These are phyloP conservation scores for Corchorus capsularis DNA, from an alignment of 345 rosid species.

Conservation along the genomic window DNA sequence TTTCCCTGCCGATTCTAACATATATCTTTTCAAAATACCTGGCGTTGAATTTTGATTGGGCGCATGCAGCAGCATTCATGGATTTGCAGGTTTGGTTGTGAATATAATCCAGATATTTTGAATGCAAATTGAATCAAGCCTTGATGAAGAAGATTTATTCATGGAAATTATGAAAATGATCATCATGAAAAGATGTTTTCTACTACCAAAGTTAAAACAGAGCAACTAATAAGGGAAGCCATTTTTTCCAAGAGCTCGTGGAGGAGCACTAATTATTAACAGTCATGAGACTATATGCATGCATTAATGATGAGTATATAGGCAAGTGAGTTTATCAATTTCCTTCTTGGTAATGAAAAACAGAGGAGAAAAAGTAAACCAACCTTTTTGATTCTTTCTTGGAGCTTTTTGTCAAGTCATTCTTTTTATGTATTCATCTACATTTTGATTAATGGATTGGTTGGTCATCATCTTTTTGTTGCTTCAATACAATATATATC, in stretches of 20 bases:
- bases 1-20: too few relatives aligned
- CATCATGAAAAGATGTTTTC: neutral
- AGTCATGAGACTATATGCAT: neutral
- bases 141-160: neutral
- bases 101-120: neutral
- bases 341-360: slow-evolving; percentile 6
- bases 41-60: neutral
- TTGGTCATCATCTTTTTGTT: neutral
- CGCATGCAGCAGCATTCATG: neutral
- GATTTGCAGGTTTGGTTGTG: neutral
- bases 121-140: neutral
- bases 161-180: too few relatives aligned
- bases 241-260: neutral
- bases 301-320: neutral
- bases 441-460: neutral
- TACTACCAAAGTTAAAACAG: neutral
- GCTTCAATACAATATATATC: neutral
- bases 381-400: neutral
- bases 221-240: neutral
- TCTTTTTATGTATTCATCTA: neutral
- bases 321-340: neutral
- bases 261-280: neutral
- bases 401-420: neutral
- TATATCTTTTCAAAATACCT: neutral
- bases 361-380: neutral